phyloP scores from a whole-genome alignment of 352 stramenopile genomes.

The Globisporangium heterothallicum region DNA sequence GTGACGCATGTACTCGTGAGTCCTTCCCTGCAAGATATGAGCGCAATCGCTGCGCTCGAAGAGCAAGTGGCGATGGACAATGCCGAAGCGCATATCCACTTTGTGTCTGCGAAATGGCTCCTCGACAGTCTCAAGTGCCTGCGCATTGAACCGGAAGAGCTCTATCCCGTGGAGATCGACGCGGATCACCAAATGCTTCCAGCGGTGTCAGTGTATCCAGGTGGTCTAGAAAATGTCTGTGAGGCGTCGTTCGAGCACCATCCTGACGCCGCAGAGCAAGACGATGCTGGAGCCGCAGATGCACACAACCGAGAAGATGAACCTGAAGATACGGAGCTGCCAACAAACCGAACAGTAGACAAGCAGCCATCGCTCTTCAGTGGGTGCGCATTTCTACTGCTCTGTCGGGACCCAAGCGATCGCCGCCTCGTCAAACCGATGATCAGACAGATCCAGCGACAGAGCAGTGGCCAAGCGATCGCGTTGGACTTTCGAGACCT shows the following conservation, averaged over 20 bases:
- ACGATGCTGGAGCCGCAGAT: neutral
- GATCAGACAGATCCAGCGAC: constrained; percentile 28
- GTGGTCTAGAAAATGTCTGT: neutral
- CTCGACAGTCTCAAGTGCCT: constrained; percentile 53
- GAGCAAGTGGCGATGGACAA: constrained; percentile 22
- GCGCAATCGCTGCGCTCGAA: constrained; percentile 28
- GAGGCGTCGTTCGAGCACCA: neutral
- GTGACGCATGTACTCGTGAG: constrained; percentile 72
- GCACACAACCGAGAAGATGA: neutral
- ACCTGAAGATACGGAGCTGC: neutral
- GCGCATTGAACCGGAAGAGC: constrained; percentile 45
- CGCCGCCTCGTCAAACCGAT: constrained; percentile 30
- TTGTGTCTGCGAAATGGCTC: constrained; percentile 62
- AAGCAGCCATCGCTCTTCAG: constrained; percentile 25
- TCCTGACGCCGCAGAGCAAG: neutral
- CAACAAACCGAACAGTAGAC: no score
- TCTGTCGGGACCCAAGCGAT: constrained; percentile 48
- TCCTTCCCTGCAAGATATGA: constrained; percentile 30
- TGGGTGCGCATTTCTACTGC: constrained; percentile 50
- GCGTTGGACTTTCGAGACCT: constrained; percentile 47
- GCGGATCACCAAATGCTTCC: constrained; percentile 9
- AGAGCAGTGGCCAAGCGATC: constrained; percentile 33
- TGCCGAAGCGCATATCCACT: constrained; percentile 27
- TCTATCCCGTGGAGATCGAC: constrained; percentile 64
- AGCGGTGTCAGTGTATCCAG: neutral